Percentiles rank a stretch among this genome's conserved stretches.
Conservation (phyloP, 257 asterid species). For the Echites panduratus region DNA sequence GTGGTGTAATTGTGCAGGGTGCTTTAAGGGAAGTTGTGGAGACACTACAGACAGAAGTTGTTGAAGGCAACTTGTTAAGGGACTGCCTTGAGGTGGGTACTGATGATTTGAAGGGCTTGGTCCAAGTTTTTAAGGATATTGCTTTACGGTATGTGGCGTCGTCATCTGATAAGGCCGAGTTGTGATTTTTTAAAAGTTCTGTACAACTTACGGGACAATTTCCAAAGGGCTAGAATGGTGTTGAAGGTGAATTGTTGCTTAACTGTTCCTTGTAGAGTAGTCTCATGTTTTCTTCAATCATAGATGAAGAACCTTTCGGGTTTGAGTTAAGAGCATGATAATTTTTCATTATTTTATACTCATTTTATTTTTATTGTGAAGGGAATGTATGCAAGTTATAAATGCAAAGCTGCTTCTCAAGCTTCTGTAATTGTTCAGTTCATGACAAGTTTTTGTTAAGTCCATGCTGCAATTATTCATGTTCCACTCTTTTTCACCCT, state of each 20-base stretch:
- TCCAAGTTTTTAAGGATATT: slow-evolving; percentile 53
- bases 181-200: slow-evolving; percentile 27
- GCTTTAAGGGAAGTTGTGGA: slow-evolving; percentile 50
- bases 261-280: background rate
- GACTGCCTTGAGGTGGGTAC: slow-evolving; percentile 74
- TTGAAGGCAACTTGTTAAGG: slow-evolving; percentile 60
- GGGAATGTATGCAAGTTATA: background rate
- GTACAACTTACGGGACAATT: background rate
- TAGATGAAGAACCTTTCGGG: background rate
- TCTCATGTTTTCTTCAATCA: background rate
- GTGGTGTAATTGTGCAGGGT: slow-evolving; percentile 38
- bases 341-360: background rate
- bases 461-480: background rate
- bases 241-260: background rate
- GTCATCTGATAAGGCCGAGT: slow-evolving; percentile 33
- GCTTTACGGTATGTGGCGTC: slow-evolving; percentile 40
- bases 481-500: background rate
- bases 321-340: background rate
- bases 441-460: background rate
- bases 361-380: background rate
- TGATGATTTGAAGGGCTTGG: slow-evolving; percentile 50
- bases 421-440: background rate
- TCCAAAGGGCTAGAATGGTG: background rate
- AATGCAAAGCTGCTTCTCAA: background rate
- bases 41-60: slow-evolving; percentile 50